Base-by-base conservation (phyloP, 1,139 yeast species). In the Pichia terricola region DNA sequence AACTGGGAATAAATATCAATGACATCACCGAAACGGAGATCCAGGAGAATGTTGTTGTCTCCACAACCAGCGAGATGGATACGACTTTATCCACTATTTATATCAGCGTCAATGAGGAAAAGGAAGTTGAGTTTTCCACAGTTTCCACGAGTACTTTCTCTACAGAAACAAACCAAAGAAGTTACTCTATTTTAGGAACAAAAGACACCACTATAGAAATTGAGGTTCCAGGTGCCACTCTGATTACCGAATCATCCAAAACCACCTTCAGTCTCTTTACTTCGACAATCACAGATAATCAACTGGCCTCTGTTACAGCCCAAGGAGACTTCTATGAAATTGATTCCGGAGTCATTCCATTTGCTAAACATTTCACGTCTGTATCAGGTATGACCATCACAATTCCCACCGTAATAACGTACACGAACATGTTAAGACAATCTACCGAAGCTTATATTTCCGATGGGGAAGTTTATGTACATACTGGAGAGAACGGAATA, bases 331-430 rank as follows among this genome's bases (percentile, higher is more conserved):
- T 10, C 40, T 28, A 43, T 44, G 5, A 25, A 34, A 57, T 75
- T 7, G 40, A 47, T 7, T 67, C 76, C 0, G 74, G 74, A 5
- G 41, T 51, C 31, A 76, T 77, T 31, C 81, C 81, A 32, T 73
- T 65, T 51, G 81, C 81, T 0, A 54, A 57, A 4, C 42, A 59
- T 2, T 65, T 63, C 39, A 60, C 71, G 0, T 48, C 51, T 6
- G 46, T 58, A 26, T 36, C 49, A 16, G 48, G 51, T 9, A 42
- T 68, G 46, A 63, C 68, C 0, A 53, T 68, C 40, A 61, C 65
- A 1, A 46, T 59, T 11, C 52, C 56, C 16, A 39, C 46, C 3
- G 26, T 50, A 4, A 32, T 50, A 7, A 45, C 47, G 11, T 44
- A 50, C 7, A 45, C 57, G 1, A 50, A 47, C 31, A 38, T 45